Percentiles rank a stretch among this genome's conserved stretches.
These are phyloP conservation scores for Candida yuanshanica DNA, from an alignment of 805 yeast genomes.

Conservation along the genomic window DNA sequence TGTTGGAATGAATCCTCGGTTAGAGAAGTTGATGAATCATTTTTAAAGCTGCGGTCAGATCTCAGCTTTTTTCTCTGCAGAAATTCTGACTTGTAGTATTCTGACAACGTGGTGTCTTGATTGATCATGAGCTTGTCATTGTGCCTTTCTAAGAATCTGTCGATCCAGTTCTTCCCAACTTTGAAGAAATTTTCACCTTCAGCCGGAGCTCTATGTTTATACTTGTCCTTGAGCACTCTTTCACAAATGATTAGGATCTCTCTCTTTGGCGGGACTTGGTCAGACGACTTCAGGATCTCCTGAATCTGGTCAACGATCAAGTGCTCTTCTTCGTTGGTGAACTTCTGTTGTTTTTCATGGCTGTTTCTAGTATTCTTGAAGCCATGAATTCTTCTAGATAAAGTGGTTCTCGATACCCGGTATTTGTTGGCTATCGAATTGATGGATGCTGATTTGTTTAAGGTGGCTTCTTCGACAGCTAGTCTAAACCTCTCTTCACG, in stretches of 20 bases:
- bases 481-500: conserved; percentile 24
- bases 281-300: conserved; percentile 14
- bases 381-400: conserved; percentile 25
- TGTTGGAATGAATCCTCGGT: conserved; percentile 7
- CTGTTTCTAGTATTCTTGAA: conserved; percentile 25
- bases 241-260: conserved; percentile 23
- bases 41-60: conserved; percentile 17
- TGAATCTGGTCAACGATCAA: conserved; percentile 19
- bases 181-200: conserved; percentile 17
- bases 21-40: conserved; percentile 13
- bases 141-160: conserved; percentile 25
- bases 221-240: conserved; percentile 18
- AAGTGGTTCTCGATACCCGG: conserved; percentile 22
- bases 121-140: conserved; percentile 22
- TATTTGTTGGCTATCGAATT: conserved; percentile 26
- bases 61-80: conserved; percentile 21
- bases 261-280: conserved; percentile 22
- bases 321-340: conserved; percentile 23
- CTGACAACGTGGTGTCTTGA: conserved; percentile 17
- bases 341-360: conserved; percentile 26
- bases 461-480: conserved; percentile 24
- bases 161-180: conserved; percentile 27
- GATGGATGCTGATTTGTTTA: conserved; percentile 22
- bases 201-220: conserved; percentile 9
- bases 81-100: conserved; percentile 24